Evolutionary conservation across 305 asterid genomes (phyloP), one percentile per base, ranked within the genome.

Genomic region (Stenogyne calaminthoides): DNA sequence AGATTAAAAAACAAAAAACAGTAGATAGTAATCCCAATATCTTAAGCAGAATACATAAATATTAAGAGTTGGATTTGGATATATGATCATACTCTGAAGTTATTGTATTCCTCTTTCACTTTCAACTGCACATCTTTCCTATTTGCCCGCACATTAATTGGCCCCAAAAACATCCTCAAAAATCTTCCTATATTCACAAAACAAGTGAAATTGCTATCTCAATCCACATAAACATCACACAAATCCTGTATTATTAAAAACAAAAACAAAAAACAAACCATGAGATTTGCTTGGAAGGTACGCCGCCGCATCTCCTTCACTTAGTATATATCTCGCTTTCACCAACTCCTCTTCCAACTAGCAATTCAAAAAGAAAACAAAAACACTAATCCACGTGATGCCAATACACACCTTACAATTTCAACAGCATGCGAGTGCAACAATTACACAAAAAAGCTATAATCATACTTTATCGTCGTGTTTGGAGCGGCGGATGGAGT

Each of bases 91-190:
- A 93, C 98, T 83, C 98, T 89, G 84, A 91, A 88, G 76, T 82
- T 83, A 77, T 95, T 95, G 89, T 95, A 95, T 67, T 95, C 99
- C 88, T 95, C 97, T 80, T 95, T 95, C 74, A 92, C 97, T 89
- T 95, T 92, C 85, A 95, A 73, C 74, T 89, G 96, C 75, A 92
- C 93, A 78, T 91, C 97, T 81, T 89, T 92, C 82, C 96, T 84
- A 82, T 75, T 91, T 2, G 97, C 97, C 25, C 92, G 92, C 65
- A 92, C 97, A 75, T 92, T 92, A 72, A 92, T 83, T 55, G 97
- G 96, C 55, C 97, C 97, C 77, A 93, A 84, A 80, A 93, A 93
- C 98, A 93, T 93, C 91, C 93, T 87, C 82, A 92, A 69, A 82
- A 91, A 87, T 34, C 84, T 75, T 73, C 97, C 98, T 90, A 75